Evolutionary conservation across 371 early-diverging fungal genomes (phyloP).

Genomic region (Polyrhizophydium stewartii): DNA sequence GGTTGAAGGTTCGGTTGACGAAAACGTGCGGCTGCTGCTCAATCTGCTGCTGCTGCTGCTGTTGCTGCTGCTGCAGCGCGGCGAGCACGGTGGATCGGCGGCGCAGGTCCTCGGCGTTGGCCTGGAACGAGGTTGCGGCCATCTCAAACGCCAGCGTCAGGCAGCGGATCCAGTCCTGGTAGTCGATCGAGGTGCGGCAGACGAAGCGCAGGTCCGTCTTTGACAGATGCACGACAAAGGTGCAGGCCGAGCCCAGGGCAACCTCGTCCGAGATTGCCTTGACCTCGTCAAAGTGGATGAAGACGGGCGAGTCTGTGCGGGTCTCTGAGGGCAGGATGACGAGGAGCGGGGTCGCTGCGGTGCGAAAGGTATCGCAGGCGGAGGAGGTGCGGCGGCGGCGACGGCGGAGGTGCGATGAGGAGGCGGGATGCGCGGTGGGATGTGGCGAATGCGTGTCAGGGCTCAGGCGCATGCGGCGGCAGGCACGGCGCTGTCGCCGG

Average conservation of each 20-base stretch:
- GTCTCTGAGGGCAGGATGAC: constrained; percentile 10
- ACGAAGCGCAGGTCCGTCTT: constrained; percentile 15
- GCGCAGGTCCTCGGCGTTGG: constrained; percentile 3
- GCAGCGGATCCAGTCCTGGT: constrained; percentile 21
- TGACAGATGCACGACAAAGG: constrained; percentile 10
- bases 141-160: constrained; percentile 10
- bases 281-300: constrained; percentile 22
- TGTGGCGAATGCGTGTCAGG: too few species aligned
- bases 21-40: background rate
- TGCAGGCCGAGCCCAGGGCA: constrained; percentile 18
- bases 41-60: background rate
- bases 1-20: background rate
- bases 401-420: too few species aligned
- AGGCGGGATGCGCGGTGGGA: too few species aligned
- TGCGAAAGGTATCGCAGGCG: too few species aligned
- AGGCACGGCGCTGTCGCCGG: too few species aligned
- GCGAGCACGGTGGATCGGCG: background rate
- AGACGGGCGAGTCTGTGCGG: constrained; percentile 10
- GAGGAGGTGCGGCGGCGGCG: too few species aligned
- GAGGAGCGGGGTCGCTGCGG: constrained; percentile 12
- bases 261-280: constrained; percentile 17
- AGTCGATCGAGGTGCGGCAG: constrained; percentile 15
- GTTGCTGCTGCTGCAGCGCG: constrained; percentile 3
- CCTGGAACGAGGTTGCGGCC: constrained; percentile 1
- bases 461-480: too few species aligned